These are phyloP conservation scores for Aschersonia sp. DNA, from an alignment of 2,329 filamentous ascomycete species.

Conservation along the genomic window DNA sequence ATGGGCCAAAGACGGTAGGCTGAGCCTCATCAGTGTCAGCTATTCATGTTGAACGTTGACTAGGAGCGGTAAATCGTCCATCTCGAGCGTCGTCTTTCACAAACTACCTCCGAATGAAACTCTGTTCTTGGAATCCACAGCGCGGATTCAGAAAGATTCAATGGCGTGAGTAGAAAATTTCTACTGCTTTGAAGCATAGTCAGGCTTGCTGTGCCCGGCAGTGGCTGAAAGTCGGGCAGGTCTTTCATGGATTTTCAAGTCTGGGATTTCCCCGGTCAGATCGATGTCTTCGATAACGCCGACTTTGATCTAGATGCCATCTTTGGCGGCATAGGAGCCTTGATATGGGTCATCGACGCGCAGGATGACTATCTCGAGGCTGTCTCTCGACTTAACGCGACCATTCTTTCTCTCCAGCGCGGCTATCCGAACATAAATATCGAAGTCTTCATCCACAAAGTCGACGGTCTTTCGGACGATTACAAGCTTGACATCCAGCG, in stretches of 20 bases:
- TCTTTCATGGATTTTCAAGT: constrained; percentile 99
- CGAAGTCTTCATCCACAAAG: constrained; percentile 98
- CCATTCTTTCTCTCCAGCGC: constrained; percentile 78
- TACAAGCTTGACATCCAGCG: constrained; percentile 93
- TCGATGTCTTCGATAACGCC: constrained; percentile 77
- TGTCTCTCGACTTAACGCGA: constrained; percentile 72
- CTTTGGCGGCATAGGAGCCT: constrained; percentile 82
- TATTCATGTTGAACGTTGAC: neutral
- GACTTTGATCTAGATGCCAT: constrained; percentile 86
- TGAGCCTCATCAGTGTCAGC: constrained; percentile 9
- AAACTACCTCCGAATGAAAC: constrained; percentile 95
- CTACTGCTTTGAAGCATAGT: neutral
- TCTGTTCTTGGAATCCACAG: constrained; percentile 88
- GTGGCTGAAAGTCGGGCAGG: constrained; percentile 26
- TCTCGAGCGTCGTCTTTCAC: constrained; percentile 97
- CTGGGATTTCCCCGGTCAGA: constrained; percentile 92
- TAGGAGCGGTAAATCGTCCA: constrained; percentile 96
- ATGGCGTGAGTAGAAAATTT: constrained; percentile 57
- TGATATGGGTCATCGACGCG: constrained; percentile 98
- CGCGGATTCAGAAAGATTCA: constrained; percentile 83
- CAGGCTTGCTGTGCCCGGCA: constrained; percentile 2
- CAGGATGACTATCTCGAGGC: constrained; percentile 96
- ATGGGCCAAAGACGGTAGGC: constrained; percentile 87
- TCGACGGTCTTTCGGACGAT: constrained; percentile 93
- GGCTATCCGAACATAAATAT: constrained; percentile 90